These are phyloP conservation scores for Rhamnella rubrinervis DNA, from an alignment of 331 rosid genomes.

Conservation along the genomic window DNA sequence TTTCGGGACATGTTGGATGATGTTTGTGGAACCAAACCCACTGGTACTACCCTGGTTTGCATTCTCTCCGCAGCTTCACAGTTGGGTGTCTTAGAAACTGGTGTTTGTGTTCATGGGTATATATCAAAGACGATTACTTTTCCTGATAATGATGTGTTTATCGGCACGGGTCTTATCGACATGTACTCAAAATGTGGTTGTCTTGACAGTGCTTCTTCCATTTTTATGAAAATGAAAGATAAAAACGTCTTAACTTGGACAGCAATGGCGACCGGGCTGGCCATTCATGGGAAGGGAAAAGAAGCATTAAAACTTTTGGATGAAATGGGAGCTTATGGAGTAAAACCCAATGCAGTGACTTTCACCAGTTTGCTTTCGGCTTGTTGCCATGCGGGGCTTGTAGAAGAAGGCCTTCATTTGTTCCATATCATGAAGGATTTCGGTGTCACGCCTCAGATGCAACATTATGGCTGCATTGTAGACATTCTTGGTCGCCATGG, in stretches of 20 bases:
- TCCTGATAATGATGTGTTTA: conserved; percentile 66
- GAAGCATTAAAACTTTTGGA: conserved; percentile 59
- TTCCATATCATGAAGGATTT: conserved; percentile 51
- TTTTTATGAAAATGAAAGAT: conserved; percentile 51
- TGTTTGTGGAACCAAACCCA: conserved; percentile 49
- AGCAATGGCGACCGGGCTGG: conserved; percentile 67
- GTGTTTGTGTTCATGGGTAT: conserved; percentile 71
- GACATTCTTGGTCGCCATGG: conserved; percentile 62
- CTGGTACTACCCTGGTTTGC: conserved; percentile 64
- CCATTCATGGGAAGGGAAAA: conserved; percentile 74
- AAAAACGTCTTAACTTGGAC: conserved; percentile 80
- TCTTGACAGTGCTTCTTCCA: conserved; percentile 47
- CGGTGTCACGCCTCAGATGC: conserved; percentile 49
- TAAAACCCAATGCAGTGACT: conserved; percentile 65
- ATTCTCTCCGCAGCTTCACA: conserved; percentile 70
- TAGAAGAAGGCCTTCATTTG: conserved; percentile 71
- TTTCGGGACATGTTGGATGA: conserved; percentile 57
- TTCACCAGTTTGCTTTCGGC: conserved; percentile 73
- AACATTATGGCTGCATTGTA: conserved; percentile 68
- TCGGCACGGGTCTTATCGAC: conserved; percentile 78
- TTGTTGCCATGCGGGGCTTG: conserved; percentile 72
- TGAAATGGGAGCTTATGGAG: conserved; percentile 35
- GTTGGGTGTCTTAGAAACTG: conserved; percentile 55
- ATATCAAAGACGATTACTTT: conserved; percentile 44
- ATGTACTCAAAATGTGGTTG: conserved; percentile 90